Evolutionary conservation across 768 basidiomycete species (phyloP), one percentile per base, ranked within the genome.

Genomic region (Amanita rubescens): DNA sequence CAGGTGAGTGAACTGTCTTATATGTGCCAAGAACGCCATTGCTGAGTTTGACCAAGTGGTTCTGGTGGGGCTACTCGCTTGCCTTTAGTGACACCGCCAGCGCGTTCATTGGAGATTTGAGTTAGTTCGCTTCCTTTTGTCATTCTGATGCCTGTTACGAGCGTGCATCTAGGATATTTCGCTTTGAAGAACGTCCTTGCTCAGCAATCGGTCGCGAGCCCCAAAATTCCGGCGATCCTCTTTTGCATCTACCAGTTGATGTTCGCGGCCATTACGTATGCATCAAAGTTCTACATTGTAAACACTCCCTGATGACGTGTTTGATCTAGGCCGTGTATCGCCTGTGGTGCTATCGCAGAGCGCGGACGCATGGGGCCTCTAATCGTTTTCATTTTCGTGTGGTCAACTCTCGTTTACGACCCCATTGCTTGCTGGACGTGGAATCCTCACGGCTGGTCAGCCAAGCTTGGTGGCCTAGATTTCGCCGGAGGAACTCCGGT

Each of bases 351-450:
- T 22, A 83, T 94, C 51, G 93, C 93, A 8, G 95, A 98, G 63
- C 88, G 93, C 45, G 81, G 80, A 11, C 82, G 88, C 3, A 78
- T 96, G 12, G 86, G 92, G 1, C 95, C 95, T 1, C 70, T 89
- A 35, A 78, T 95, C 57, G 80, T 94, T 52, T 97, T 97, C 70
- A 80, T 93, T 59, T 97, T 97, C 63, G 63, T 82, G 48, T 98
- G 95, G 95, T 75, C 82, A 10, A 90, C 89, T 3, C 62, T 93
- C 54, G 91, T 94, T 14, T 97, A 97, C 69, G 87, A 95, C 63
- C 93, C 94, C 2, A 84, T 98, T 53, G 95, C 92, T 0, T 92
- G 90, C 70, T 96, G 94, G 94, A 90, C 93, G 4, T 98, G 95
- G 95, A 93, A 92, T 62, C 58, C 78, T 33, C 80, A 87, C 30